Base-by-base conservation (phyloP, 345 rosid genomes). In the Boechera stricta region DNA sequence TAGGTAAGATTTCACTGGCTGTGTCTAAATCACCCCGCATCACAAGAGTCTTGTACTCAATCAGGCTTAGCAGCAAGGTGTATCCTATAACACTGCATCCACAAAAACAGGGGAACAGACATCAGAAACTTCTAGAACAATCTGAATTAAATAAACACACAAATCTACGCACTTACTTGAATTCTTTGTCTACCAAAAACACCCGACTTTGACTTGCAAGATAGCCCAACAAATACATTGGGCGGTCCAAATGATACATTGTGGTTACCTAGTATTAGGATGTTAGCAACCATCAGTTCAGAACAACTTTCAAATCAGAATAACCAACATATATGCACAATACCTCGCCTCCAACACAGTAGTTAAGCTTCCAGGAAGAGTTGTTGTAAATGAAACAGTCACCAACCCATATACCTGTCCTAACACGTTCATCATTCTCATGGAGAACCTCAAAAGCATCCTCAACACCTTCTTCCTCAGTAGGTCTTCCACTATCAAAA, bases 321-420 rank as follows among this genome's bases (percentile, higher is more conserved):
- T 36, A 45, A 74, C 39, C 71, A 74, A 74, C 62, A 67, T 42
- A 15, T 7, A 44, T 41, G 67, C 18, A 62, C 48, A 66, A 74
- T 89, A 96, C 99, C 99, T 96, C 98, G 69, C 99, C 99, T 76
- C 99, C 98, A 47, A 96, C 98, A 81, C 99, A 93, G 77, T 96
- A 96, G 81, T 96, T 96, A 73, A 96, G 98, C 77, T 97, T 93
- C 98, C 97, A 93, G 9, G 98, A 84, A 59, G 98, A 87, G 83
- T 96, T 96, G 85, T 89, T 96, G 85, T 93, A 96, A 77, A 96
- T 96, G 80, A 96, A 96, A 86, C 99, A 96, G 81, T 96, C 99
- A 73, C 98, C 99, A 82, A 96, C 99, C 99, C 98, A 96, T 51
- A 93, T 72, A 71, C 99, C 99, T 52, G 99, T 96, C 83, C 97